Percentiles rank a stretch among this genome's conserved stretches.
These are phyloP conservation scores for Cryptosporidium canis DNA, from an alignment of 169 alveolate genomes.

Conservation along the genomic window DNA sequence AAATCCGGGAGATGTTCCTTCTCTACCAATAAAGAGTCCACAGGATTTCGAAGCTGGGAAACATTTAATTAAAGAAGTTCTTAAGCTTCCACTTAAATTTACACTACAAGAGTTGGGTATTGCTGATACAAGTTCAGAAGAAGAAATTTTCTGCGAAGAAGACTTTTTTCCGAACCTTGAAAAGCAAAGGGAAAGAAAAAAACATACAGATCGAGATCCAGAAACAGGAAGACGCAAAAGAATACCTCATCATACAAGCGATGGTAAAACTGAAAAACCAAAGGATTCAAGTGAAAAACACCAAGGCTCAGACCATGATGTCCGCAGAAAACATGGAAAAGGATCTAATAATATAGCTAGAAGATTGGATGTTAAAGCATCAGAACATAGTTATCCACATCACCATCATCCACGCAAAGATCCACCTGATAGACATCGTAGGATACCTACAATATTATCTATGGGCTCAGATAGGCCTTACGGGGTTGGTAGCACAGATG, in stretches of 20 bases:
- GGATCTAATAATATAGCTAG: too few species aligned
- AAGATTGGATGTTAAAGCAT: too few species aligned
- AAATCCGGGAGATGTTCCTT: neutral
- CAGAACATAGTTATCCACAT: too few species aligned
- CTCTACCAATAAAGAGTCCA: neutral
- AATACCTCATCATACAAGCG: too few species aligned
- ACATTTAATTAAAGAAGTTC: neutral
- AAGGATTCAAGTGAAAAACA: too few species aligned
- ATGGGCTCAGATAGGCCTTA: too few species aligned
- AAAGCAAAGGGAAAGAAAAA: neutral
- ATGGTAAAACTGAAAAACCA: too few species aligned
- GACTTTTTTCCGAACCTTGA: neutral
- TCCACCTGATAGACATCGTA: neutral
- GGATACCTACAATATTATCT: too few species aligned
- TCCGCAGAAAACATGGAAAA: neutral
- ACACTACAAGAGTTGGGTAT: neutral
- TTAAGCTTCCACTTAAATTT: neutral
- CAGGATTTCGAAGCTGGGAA: neutral
- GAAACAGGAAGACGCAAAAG: neutral
- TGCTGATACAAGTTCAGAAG: conserved; percentile 1
- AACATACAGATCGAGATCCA: neutral
- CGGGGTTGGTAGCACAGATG: too few species aligned
- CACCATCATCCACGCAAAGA: too few species aligned
- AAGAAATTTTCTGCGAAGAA: neutral
- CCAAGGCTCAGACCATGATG: too few species aligned